These are phyloP conservation scores for Noccaea bulbosa DNA, from an alignment of 345 rosid genomes.

Conservation along the genomic window DNA sequence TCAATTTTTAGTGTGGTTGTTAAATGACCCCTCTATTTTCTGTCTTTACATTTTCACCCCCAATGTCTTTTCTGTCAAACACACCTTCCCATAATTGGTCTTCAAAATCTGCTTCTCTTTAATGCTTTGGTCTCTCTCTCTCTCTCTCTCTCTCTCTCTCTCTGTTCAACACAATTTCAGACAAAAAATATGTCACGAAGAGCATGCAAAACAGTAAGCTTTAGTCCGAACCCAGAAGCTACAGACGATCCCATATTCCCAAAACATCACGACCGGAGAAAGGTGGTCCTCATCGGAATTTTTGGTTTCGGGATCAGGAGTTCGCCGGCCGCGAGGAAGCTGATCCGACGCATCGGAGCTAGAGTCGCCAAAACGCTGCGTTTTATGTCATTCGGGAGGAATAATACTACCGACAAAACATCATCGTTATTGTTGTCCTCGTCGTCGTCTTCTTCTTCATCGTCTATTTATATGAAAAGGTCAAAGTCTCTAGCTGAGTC, in stretches of 20 bases:
- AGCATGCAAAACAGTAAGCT: slow-evolving; percentile 66
- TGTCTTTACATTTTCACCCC: slow-evolving; percentile 24
- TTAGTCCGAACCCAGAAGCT: slow-evolving; percentile 60
- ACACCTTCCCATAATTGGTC: slow-evolving; percentile 50
- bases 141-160: slow-evolving; percentile 19
- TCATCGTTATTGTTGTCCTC: slow-evolving; percentile 23
- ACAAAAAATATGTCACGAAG: slow-evolving; percentile 56
- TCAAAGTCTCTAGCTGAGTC: slow-evolving; percentile 75
- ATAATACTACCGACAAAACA: slow-evolving; percentile 35
- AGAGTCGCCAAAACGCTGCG: slow-evolving; percentile 61
- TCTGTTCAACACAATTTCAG: slow-evolving; percentile 21
- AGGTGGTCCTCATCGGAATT: slow-evolving; percentile 50
- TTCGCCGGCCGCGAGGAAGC: slow-evolving; percentile 51
- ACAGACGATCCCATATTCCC: slow-evolving; percentile 51
- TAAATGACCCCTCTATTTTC: slow-evolving; percentile 28
- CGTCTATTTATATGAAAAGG: slow-evolving; percentile 57
- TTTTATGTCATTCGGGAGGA: slow-evolving; percentile 49
- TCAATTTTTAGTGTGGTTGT: slow-evolving; percentile 29
- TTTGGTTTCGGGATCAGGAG: slow-evolving; percentile 54
- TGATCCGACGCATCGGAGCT: slow-evolving; percentile 59
- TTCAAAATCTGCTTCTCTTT: slow-evolving; percentile 30
- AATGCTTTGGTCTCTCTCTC: slow-evolving; percentile 37
- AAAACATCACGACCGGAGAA: slow-evolving; percentile 47
- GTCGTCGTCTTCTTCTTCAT: slow-evolving; percentile 46
- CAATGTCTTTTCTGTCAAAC: slow-evolving; percentile 2